These are phyloP conservation scores for Vitis labrusca DNA, from an alignment of 164 flowering plant genomes.

Conservation along the genomic window DNA sequence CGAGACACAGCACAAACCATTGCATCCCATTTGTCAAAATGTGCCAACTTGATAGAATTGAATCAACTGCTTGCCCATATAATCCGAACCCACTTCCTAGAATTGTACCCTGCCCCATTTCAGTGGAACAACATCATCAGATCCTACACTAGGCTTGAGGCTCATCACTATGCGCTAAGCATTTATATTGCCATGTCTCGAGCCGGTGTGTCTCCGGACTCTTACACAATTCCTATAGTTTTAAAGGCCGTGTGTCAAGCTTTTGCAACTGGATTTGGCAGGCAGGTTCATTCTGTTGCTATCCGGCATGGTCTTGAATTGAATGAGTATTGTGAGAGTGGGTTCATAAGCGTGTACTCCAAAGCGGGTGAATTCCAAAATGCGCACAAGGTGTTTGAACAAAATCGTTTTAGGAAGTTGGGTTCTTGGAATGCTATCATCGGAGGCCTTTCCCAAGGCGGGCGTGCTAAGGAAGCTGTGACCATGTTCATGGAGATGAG, in stretches of 20 bases:
- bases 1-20: constrained; percentile 20
- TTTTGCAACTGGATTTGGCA: constrained; percentile 25
- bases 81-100: constrained; percentile 36
- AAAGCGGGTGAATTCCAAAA: constrained; percentile 45
- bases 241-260: constrained; percentile 44
- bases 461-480: constrained; percentile 43
- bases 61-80: constrained; percentile 37
- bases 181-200: constrained; percentile 41
- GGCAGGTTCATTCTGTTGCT: constrained; percentile 43
- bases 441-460: constrained; percentile 55
- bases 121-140: constrained; percentile 59
- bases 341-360: constrained; percentile 45
- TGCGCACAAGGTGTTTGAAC: constrained; percentile 58
- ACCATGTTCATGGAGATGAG: constrained; percentile 37
- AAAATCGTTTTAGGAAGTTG: constrained; percentile 49
- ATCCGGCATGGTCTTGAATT: constrained; percentile 37
- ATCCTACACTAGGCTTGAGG: constrained; percentile 38
- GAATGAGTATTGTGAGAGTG: constrained; percentile 60
- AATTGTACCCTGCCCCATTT: constrained; percentile 28
- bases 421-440: constrained; percentile 74
- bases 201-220: constrained; percentile 52
- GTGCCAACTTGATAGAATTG: constrained; percentile 28
- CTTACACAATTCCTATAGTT: constrained; percentile 54
- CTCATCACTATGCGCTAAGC: constrained; percentile 32
- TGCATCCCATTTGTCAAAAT: constrained; percentile 34